Evolutionary conservation across 164 flowering plant species (phyloP).

Genomic region (Platanus orientalis): DNA sequence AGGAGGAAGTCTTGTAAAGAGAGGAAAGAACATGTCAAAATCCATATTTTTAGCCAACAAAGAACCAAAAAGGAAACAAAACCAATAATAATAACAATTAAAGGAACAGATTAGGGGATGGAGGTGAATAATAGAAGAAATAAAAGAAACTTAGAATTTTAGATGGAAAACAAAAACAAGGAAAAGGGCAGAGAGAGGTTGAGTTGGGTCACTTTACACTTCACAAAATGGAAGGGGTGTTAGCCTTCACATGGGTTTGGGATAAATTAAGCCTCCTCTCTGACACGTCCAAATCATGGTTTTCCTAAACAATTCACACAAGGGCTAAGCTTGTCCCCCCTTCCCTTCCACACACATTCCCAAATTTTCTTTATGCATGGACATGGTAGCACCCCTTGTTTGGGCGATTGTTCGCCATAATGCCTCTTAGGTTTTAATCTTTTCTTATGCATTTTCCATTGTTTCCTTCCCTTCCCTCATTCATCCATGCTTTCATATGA

Average conservation of each 20-base stretch:
- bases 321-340: slow-evolving; percentile 31
- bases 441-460: no score
- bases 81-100: background rate
- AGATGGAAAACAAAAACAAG: background rate
- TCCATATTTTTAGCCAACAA: slow-evolving; percentile 10
- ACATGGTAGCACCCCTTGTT: slow-evolving; percentile 9
- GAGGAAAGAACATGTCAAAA: slow-evolving; percentile 37
- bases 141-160: background rate
- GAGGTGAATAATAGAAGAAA: background rate
- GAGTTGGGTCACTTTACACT: slow-evolving; percentile 27
- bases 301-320: slow-evolving; percentile 30
- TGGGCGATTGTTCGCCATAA: background rate
- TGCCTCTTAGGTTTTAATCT: background rate
- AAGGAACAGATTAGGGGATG: background rate
- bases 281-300: slow-evolving; percentile 42
- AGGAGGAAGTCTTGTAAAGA: slow-evolving; percentile 34
- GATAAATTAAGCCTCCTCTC: slow-evolving; percentile 19
- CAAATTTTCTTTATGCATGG: slow-evolving; percentile 4
- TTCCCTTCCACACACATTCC: slow-evolving; percentile 11
- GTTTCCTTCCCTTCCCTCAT: background rate
- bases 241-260: slow-evolving; percentile 32
- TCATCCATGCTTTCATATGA: no score
- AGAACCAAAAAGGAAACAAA: background rate
- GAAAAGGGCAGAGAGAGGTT: background rate
- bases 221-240: slow-evolving; percentile 18